Percentiles rank a stretch among this genome's conserved stretches.
Evolutionary conservation across 1,139 yeast genomes (phyloP).

Genomic region (Keqinozyma sinolaborantium): DNA sequence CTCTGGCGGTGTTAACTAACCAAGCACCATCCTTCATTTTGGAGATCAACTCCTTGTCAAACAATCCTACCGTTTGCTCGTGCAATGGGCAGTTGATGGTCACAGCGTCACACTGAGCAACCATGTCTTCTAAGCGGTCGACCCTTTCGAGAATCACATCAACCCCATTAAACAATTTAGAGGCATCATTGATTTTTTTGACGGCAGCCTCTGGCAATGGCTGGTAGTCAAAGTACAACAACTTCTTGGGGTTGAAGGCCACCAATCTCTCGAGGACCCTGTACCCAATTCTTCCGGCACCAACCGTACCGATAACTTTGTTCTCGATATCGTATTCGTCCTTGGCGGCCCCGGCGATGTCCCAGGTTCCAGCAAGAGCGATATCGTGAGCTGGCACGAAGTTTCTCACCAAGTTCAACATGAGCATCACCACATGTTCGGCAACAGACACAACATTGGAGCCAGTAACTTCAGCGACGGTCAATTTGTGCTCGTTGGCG

Average conservation of each 20-base stretch:
- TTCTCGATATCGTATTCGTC: constrained; percentile 74
- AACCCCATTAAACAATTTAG: constrained; percentile 34
- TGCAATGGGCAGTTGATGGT: constrained; percentile 80
- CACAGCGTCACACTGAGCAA: constrained; percentile 66
- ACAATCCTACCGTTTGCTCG: constrained; percentile 61
- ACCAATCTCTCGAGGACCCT: constrained; percentile 69
- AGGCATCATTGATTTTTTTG: constrained; percentile 43
- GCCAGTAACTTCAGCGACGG: constrained; percentile 80
- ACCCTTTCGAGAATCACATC: constrained; percentile 52
- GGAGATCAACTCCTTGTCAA: constrained; percentile 64
- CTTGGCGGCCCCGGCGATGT: constrained; percentile 75
- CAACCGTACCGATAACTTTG: constrained; percentile 74
- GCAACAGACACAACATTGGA: constrained; percentile 80
- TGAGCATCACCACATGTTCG: constrained; percentile 77
- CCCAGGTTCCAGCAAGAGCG: constrained; percentile 62
- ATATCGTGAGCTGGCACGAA: constrained; percentile 78
- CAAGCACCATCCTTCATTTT: constrained; percentile 77
- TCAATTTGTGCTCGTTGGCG: constrained; percentile 59
- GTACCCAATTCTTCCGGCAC: constrained; percentile 81
- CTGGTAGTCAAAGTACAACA: constrained; percentile 76
- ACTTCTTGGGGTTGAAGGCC: constrained; percentile 72
- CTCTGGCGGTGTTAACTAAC: constrained; percentile 82
- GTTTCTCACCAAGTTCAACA: constrained; percentile 68
- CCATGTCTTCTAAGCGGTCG: constrained; percentile 62
- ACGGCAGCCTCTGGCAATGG: constrained; percentile 57